A percentile compares a stretch with the other conserved stretches of the same genome.
These are phyloP conservation scores for Fusarium abutilonis DNA, from an alignment of 2,329 filamentous ascomycete genomes.

Conservation along the genomic window DNA sequence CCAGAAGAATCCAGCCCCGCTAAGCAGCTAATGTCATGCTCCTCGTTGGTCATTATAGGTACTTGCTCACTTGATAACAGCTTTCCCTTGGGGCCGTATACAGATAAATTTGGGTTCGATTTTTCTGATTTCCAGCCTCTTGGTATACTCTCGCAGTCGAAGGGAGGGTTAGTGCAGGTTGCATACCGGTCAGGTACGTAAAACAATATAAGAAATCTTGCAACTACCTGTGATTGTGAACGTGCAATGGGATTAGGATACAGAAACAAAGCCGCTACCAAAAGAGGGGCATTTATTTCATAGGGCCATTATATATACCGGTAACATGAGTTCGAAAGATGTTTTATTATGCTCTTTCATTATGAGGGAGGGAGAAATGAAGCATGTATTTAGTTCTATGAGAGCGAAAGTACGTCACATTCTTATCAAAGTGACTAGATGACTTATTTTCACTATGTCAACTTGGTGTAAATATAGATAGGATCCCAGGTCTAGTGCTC, in stretches of 20 bases:
- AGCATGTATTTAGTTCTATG: too few species aligned
- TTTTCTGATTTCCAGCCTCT: conserved; percentile 1
- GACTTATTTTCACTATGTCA: too few species aligned
- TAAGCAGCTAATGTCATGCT: not conserved
- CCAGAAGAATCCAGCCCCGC: not conserved
- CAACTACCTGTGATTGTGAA: not conserved
- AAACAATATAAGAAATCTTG: conserved; percentile 3
- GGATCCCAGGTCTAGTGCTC: too few species aligned
- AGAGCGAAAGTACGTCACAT: too few species aligned
- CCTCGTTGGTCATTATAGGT: not conserved
- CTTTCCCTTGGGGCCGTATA: not conserved
- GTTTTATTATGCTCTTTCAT: too few species aligned
- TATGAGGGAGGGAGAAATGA: too few species aligned
- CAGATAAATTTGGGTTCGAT: not conserved
- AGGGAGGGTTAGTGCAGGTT: not conserved
- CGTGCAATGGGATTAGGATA: not conserved
- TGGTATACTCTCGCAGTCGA: not conserved
- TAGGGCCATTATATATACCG: too few species aligned
- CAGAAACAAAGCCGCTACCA: conserved; percentile 1
- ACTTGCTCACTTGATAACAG: not conserved
- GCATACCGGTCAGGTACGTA: not conserved
- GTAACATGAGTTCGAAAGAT: too few species aligned
- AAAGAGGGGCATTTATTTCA: not conserved
- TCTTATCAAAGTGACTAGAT: too few species aligned
- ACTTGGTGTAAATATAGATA: too few species aligned